phyloP scores from a whole-genome alignment of 441 rosid species.

The Geranium incanum region DNA sequence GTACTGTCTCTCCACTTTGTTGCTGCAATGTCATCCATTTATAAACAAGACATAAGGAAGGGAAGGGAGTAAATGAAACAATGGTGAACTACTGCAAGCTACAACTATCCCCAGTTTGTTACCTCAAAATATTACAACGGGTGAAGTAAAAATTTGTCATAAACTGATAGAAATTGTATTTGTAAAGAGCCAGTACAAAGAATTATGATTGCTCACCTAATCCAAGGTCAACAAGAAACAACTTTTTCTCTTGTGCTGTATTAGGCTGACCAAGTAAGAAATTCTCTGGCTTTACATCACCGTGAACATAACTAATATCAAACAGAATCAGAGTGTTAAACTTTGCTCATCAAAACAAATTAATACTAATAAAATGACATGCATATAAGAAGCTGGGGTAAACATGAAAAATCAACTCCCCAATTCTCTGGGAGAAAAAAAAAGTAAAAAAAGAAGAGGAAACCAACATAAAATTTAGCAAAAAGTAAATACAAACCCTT shows the following conservation, averaged over 20 bases:
- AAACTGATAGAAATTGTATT: neutral
- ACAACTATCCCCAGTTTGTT: neutral
- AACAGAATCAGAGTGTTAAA: conserved; percentile 17
- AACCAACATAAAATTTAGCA: neutral
- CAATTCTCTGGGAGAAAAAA: conserved; percentile 10
- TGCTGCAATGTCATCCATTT: conserved; percentile 41
- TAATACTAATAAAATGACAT: neutral
- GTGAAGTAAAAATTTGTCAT: neutral
- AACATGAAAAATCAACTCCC: conserved; percentile 7
- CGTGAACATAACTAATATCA: conserved; percentile 82
- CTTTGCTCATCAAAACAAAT: neutral
- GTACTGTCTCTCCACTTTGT: conserved; percentile 92
- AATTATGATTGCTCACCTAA: conserved; percentile 44
- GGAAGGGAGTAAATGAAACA: conserved; percentile 9
- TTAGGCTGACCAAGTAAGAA: conserved; percentile 59
- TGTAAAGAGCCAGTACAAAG: neutral
- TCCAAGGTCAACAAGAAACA: conserved; percentile 93
- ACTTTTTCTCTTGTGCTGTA: conserved; percentile 85
- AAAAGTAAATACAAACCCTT: conserved; percentile 51
- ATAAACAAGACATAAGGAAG: conserved; percentile 11
- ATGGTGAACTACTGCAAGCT: neutral
- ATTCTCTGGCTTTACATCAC: conserved; percentile 76
- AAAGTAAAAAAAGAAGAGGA: neutral
- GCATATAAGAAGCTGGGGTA: conserved; percentile 1
- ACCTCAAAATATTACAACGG: neutral